Evolutionary conservation across 768 basidiomycete genomes (phyloP).

Genomic region (Chlorophyllum brunneum): DNA sequence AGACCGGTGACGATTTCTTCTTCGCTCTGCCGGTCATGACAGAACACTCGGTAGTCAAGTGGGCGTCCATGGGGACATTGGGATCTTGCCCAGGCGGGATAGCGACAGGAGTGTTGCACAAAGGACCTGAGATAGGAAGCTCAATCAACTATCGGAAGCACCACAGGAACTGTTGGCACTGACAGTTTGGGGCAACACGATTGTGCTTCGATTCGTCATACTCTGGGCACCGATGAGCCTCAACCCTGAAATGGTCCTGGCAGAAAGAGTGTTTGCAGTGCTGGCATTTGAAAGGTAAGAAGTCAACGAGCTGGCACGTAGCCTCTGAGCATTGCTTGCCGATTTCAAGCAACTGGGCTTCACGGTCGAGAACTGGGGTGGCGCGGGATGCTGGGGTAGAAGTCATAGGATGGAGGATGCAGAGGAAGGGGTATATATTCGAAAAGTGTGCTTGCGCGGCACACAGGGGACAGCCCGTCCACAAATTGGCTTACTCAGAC

Average conservation of each 20-base stretch:
- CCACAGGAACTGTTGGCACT: slow-evolving; percentile 20
- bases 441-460: no score
- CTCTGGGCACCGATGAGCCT: slow-evolving; percentile 61
- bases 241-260: slow-evolving; percentile 73
- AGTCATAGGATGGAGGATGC: background rate
- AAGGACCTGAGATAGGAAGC: slow-evolving; percentile 47
- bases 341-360: slow-evolving; percentile 58
- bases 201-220: slow-evolving; percentile 72
- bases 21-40: slow-evolving; percentile 60
- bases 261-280: slow-evolving; percentile 73
- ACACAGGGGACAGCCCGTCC: no score
- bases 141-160: slow-evolving; percentile 4
- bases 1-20: slow-evolving; percentile 48
- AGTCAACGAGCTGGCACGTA: slow-evolving; percentile 72
- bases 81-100: slow-evolving; percentile 78
- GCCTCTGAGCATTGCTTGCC: slow-evolving; percentile 70
- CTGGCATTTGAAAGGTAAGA: slow-evolving; percentile 83
- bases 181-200: slow-evolving; percentile 74
- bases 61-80: slow-evolving; percentile 76
- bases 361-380: slow-evolving; percentile 30
- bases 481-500: no score
- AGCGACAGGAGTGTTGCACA: slow-evolving; percentile 74
- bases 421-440: background rate
- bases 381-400: slow-evolving; percentile 16
- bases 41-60: slow-evolving; percentile 63